These are phyloP conservation scores for Yamadazyma diospyri DNA, from an alignment of 1,139 yeast species.

Conservation along the genomic window DNA sequence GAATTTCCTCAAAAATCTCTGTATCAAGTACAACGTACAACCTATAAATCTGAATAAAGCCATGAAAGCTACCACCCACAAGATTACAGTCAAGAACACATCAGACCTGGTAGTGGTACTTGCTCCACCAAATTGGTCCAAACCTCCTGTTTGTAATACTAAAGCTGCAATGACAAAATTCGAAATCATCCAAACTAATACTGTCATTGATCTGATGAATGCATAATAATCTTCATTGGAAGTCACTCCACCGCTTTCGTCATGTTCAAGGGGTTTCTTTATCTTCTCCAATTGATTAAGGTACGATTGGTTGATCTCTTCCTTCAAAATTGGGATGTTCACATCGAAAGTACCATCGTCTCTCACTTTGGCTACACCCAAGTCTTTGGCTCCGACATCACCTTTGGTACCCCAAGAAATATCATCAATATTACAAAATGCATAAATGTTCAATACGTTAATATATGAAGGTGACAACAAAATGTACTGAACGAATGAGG, in stretches of 20 bases:
- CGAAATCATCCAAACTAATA: conserved; percentile 74
- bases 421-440: conserved; percentile 50
- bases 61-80: conserved; percentile 80
- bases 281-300: conserved; percentile 63
- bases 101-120: conserved; percentile 25
- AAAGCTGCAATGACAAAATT: conserved; percentile 70
- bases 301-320: conserved; percentile 59
- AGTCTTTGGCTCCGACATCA: conserved; percentile 41
- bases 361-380: conserved; percentile 58
- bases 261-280: conserved; percentile 33
- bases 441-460: conserved; percentile 47
- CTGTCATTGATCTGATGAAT: conserved; percentile 74
- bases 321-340: conserved; percentile 63
- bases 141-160: conserved; percentile 68
- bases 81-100: conserved; percentile 64
- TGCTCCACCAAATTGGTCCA: conserved; percentile 33
- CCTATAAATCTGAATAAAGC: conserved; percentile 75
- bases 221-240: conserved; percentile 71
- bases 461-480: conserved; percentile 46
- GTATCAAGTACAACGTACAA: conserved; percentile 55
- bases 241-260: conserved; percentile 33
- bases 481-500: conserved; percentile 44
- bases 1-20: conserved; percentile 27
- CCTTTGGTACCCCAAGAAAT: conserved; percentile 53
- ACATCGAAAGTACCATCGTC: conserved; percentile 66